Conservation (phyloP, 495 filamentous ascomycete genomes). For the Hypoxylon perforatum region DNA sequence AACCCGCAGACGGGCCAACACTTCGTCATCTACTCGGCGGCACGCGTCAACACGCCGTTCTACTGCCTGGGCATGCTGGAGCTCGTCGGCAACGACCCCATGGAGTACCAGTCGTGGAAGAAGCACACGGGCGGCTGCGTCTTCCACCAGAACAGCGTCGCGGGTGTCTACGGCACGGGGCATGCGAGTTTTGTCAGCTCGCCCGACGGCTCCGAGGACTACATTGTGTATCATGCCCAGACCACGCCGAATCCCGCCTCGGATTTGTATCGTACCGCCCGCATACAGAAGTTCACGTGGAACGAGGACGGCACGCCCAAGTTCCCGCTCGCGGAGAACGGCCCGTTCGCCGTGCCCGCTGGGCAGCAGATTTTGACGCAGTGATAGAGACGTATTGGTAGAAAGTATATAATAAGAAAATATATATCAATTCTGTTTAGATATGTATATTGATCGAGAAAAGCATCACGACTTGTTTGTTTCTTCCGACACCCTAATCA, state of each 20-base stretch:
- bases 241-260: conserved; percentile 42
- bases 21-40: conserved; percentile 61
- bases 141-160: conserved; percentile 60
- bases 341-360: conserved; percentile 41
- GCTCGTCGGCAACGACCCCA: conserved; percentile 60
- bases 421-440: conserved; percentile 20
- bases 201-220: conserved; percentile 58
- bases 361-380: conserved; percentile 36
- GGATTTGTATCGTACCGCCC: conserved; percentile 40
- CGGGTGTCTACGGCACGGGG: conserved; percentile 58
- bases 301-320: conserved; percentile 44
- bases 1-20: conserved; percentile 58
- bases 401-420: conserved; percentile 3
- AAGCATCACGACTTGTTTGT: no score
- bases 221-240: conserved; percentile 61
- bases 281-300: conserved; percentile 45
- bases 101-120: conserved; percentile 59
- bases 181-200: conserved; percentile 61
- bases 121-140: conserved; percentile 58
- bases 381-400: conserved; percentile 6
- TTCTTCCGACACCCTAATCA: no score
- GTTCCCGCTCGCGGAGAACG: conserved; percentile 47
- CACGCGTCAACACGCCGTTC: conserved; percentile 55
- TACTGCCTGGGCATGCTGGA: conserved; percentile 56
- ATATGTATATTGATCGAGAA: neutral